A percentile compares a stretch with the other conserved stretches of the same genome.
Evolutionary conservation across 2,329 filamentous ascomycete genomes (phyloP).

Genomic region (Fusarium liriodendri): DNA sequence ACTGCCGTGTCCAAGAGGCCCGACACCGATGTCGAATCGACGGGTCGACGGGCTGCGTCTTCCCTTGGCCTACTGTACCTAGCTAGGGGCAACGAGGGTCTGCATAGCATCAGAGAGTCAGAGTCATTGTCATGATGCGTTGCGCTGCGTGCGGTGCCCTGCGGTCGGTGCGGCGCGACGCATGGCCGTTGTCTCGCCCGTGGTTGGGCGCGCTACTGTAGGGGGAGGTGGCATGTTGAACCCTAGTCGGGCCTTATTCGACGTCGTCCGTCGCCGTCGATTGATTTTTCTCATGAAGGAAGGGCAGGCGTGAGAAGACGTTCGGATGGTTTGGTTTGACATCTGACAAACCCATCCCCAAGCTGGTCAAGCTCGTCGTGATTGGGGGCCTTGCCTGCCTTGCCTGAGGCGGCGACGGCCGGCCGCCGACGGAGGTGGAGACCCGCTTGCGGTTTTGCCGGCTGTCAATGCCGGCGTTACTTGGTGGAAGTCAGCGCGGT

Average conservation of each 20-base stretch:
- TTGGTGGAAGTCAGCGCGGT: constrained; percentile 16
- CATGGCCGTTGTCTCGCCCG: constrained; percentile 28
- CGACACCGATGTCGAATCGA: background rate
- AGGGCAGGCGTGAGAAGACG: constrained; percentile 1
- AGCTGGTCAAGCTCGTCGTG: constrained; percentile 27
- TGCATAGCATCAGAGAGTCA: background rate
- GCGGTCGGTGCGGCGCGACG: constrained; percentile 2
- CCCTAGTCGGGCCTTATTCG: constrained; percentile 39
- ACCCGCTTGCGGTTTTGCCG: constrained; percentile 35
- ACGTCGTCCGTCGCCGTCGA: constrained; percentile 6
- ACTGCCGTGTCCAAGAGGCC: constrained; percentile 14
- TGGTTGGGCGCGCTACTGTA: constrained; percentile 22
- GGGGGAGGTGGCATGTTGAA: constrained; percentile 31
- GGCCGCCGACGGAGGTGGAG: constrained; percentile 36
- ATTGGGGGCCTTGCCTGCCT: constrained; percentile 21
- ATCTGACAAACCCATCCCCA: constrained; percentile 28
- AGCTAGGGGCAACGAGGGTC: background rate
- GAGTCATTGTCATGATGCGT: background rate
- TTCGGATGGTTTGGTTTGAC: constrained; percentile 20
- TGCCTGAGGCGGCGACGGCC: constrained; percentile 26
- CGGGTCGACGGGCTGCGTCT: background rate
- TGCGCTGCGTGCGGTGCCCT: background rate
- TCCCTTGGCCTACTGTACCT: background rate
- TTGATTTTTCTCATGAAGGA: constrained; percentile 10
- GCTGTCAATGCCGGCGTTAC: constrained; percentile 31